Evolutionary conservation across 164 flowering plant genomes (phyloP), one percentile per base, ranked within the genome.

Genomic region (Liquidambar formosana): DNA sequence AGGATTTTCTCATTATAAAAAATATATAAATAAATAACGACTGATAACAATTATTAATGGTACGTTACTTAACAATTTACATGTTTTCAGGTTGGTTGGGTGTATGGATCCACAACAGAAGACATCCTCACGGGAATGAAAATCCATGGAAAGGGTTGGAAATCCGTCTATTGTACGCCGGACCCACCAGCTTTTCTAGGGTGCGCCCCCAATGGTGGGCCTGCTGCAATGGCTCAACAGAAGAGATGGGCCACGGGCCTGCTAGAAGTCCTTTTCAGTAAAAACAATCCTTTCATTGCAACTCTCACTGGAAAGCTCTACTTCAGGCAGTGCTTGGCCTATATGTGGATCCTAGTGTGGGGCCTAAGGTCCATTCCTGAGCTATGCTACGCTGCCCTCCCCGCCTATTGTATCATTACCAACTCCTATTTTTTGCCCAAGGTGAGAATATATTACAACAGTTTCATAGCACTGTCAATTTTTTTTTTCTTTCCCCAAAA

Each of bases 201-300:
- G 0, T 83, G 81, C 22, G 81, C 87, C 0, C 88, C 93, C 0
- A 0, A 75, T 0, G 68, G 64, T 38, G 81, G 81, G 3, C 84
- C 87, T 0, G 64, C 51, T 0, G 12, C 73, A 26, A 1, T 84
- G 79, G 60, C 59, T 28, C 93, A 88, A 66, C 69, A 67, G 57
- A 84, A 85, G 70, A 78, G 96, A 67, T 88, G 93, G 93, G 63
- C 80, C 69, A 78, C 84, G 0, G 96, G 96, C 15, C 57, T 85
- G 1, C 71, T 85, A 10, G 91, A 88, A 75, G 72, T 86, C 52
- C 68, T 86, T 2, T 54, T 84, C 67, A 64, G 76, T 65, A 38
- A 26, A 16, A 65, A 71, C 22, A 81, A 67, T 66, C 92, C 92
- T 12, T 27, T 85, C 21, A 1, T 73, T 1, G 70, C 43, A 12